Evolutionary conservation across 495 filamentous ascomycete species (phyloP).

Genomic region (Articulospora tetracladia): DNA sequence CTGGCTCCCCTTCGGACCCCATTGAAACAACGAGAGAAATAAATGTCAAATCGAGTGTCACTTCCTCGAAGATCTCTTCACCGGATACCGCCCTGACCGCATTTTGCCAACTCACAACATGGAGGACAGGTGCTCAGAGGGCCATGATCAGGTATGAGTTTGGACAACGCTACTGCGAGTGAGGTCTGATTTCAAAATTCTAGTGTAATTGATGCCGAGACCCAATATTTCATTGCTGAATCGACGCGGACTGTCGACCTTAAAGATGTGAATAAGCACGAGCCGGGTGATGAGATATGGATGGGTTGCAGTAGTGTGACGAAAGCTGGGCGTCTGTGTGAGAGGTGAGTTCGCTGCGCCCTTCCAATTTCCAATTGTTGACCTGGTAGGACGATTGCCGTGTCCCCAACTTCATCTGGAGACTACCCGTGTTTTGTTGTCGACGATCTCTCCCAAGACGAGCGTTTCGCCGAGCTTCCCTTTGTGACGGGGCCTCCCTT

Average conservation of each 20-base stretch:
- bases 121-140: constrained; percentile 43
- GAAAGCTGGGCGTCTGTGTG: constrained; percentile 45
- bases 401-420: neutral
- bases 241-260: constrained; percentile 39
- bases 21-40: constrained; percentile 30
- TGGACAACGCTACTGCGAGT: too few relatives aligned
- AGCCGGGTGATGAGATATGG: constrained; percentile 38
- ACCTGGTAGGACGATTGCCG: constrained; percentile 17
- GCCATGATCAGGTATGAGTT: constrained; percentile 35
- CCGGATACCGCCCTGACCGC: constrained; percentile 59
- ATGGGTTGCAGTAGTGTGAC: constrained; percentile 37
- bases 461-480: constrained; percentile 39
- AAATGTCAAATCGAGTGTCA: constrained; percentile 42
- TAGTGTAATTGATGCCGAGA: constrained; percentile 35
- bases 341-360: constrained; percentile 16
- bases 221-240: constrained; percentile 54
- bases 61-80: constrained; percentile 44
- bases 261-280: constrained; percentile 28
- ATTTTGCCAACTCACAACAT: constrained; percentile 53
- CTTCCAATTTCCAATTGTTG: neutral
- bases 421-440: constrained; percentile 22
- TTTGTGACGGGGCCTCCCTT: constrained; percentile 40
- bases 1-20: neutral
- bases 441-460: constrained; percentile 45
- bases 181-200: neutral